Percentiles rank a stretch among this genome's conserved stretches.
Evolutionary conservation across 306 rosid genomes (phyloP).

Genomic region (Prunus davidiana): DNA sequence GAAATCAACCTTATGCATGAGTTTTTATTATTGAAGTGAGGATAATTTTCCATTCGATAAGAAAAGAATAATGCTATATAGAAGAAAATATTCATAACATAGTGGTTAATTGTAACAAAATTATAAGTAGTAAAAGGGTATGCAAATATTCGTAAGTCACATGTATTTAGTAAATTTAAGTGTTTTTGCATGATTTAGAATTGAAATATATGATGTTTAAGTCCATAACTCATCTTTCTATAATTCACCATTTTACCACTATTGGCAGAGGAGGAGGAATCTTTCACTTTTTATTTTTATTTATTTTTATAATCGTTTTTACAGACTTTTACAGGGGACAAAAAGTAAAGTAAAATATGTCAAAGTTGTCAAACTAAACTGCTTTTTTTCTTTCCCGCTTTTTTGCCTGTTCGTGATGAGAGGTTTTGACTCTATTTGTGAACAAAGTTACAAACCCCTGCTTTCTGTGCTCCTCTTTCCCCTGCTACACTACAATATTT

Average conservation of each 20-base stretch:
- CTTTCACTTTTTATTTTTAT: constrained; percentile 4
- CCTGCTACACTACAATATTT: constrained; percentile 11
- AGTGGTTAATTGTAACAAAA: no score
- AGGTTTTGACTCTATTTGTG: constrained; percentile 40
- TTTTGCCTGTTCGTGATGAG: constrained; percentile 21
- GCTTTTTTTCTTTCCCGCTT: constrained; percentile 38
- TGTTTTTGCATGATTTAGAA: not conserved
- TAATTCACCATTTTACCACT: not conserved
- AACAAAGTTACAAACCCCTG: constrained; percentile 18
- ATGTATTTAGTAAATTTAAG: not conserved
- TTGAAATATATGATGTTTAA: no score
- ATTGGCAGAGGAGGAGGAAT: not conserved
- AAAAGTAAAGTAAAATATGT: constrained; percentile 31
- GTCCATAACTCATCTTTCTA: not conserved
- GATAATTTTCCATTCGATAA: no score
- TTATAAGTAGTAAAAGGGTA: no score
- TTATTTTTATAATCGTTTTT: not conserved
- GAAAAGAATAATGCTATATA: no score
- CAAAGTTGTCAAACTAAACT: constrained; percentile 52
- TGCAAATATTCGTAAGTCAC: not conserved
- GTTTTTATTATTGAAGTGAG: no score
- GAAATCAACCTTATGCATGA: no score
- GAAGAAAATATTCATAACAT: no score
- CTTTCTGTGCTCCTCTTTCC: constrained; percentile 34
- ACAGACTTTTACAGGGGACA: constrained; percentile 18